Conservation (phyloP, 1,139 yeast genomes). For the Lodderomyces elongisporus region DNA sequence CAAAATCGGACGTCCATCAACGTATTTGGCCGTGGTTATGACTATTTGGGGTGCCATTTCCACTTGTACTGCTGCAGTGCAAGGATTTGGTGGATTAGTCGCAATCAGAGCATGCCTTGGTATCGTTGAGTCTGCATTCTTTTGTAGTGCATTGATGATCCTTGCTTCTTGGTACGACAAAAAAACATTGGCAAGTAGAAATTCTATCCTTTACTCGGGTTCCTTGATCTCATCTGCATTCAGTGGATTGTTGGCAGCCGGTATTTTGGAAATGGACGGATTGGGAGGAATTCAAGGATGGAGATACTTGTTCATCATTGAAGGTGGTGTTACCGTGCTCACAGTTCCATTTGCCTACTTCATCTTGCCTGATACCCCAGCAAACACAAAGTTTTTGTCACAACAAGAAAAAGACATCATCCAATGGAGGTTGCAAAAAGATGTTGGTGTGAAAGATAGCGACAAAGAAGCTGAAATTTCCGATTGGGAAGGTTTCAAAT, state of each 20-base stretch:
- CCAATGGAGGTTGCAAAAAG: conserved; percentile 37
- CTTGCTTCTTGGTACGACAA: conserved; percentile 48
- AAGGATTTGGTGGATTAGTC: conserved; percentile 28
- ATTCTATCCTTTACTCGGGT: conserved; percentile 57
- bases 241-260: conserved; percentile 63
- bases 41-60: conserved; percentile 50
- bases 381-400: conserved; percentile 44
- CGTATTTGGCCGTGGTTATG: conserved; percentile 48
- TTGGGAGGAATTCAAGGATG: conserved; percentile 46
- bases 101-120: conserved; percentile 40
- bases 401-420: conserved; percentile 48
- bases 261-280: conserved; percentile 38
- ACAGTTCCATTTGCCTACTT: conserved; percentile 55
- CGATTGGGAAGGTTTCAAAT: conserved; percentile 31
- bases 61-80: conserved; percentile 33
- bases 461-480: conserved; percentile 32
- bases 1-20: conserved; percentile 46
- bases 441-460: conserved; percentile 36
- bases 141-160: conserved; percentile 47
- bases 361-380: conserved; percentile 68
- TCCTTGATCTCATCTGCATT: conserved; percentile 77
- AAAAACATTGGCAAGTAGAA: conserved; percentile 46
- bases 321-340: conserved; percentile 66
- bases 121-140: conserved; percentile 54
- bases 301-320: conserved; percentile 73